These are phyloP conservation scores for Spathaspora boniae DNA, from an alignment of 805 yeast genomes.

Conservation along the genomic window DNA sequence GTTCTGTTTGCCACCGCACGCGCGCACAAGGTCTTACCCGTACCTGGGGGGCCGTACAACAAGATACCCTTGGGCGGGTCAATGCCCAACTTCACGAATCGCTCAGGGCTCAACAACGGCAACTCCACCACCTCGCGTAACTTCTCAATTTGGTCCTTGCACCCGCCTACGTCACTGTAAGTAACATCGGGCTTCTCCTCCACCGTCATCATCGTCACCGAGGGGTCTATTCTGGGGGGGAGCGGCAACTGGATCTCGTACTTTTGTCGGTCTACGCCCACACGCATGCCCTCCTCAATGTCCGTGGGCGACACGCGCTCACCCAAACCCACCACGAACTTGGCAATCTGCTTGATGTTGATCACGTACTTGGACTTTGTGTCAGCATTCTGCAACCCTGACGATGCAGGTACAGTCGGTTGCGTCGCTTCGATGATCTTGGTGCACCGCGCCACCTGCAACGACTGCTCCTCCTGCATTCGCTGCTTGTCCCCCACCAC, in stretches of 20 bases:
- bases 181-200: slow-evolving; percentile 99
- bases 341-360: slow-evolving; percentile 96
- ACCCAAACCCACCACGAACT: slow-evolving; percentile 94
- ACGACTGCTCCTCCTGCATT: slow-evolving; percentile 89
- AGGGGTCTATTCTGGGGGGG: slow-evolving; percentile 97
- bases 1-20: slow-evolving; percentile 99
- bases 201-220: slow-evolving; percentile 99
- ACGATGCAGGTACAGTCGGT: slow-evolving; percentile 25
- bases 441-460: slow-evolving; percentile 98
- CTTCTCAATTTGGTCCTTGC: slow-evolving; percentile 97
- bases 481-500: slow-evolving; percentile 93
- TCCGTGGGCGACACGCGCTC: slow-evolving; percentile 98
- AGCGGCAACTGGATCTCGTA: slow-evolving; percentile 95
- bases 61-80: slow-evolving; percentile 99
- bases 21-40: slow-evolving; percentile 97
- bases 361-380: slow-evolving; percentile 91
- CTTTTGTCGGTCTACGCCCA: slow-evolving; percentile 96
- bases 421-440: slow-evolving; percentile 76
- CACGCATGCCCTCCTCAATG: slow-evolving; percentile 99
- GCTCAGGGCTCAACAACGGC: slow-evolving; percentile 90
- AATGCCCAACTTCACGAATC: slow-evolving; percentile 94
- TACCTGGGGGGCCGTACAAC: slow-evolving; percentile 97
- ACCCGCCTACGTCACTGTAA: slow-evolving; percentile 97
- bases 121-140: slow-evolving; percentile 93
- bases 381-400: slow-evolving; percentile 53